Base-by-base conservation (phyloP, 2,329 filamentous ascomycete genomes). In the Shiraia bambusicola region DNA sequence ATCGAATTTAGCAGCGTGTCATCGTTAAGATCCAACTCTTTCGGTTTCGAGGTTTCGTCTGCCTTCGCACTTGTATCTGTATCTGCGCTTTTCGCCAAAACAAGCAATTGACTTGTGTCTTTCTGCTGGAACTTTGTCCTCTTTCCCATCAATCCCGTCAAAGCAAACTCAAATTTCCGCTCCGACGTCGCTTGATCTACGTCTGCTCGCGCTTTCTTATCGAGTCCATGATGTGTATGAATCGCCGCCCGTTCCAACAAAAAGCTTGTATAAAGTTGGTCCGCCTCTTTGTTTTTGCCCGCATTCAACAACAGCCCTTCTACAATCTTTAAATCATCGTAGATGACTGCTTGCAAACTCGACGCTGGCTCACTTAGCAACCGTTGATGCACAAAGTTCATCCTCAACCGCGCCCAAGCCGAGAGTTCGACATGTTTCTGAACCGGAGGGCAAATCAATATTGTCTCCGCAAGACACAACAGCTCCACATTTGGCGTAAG, bases 1-100 rank as follows among this genome's bases (percentile, higher is more conserved):
- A 98, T 92, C 3, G 83, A 81, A 65, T 98, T 93, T 2, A 97
- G 76, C 0, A 98, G 76, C 0, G 93, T 97, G 63, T 98, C 93
- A 57, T 98, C 88, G 61, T 97, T 94, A 3, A 97, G 73, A 26
- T 86, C 79, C 11, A 97, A 67, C 2, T 85, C 84, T 54, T 85
- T 79, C 0, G 90, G 89, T 30, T 69, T 72, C 2, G 70, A 69
- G 3, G 63, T 44, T 27, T 54, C 50, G 31, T 55, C 42, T 4
- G 48, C 40, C 6, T 46, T 40, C 12, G 30, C 37, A 10, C 52
- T 54, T 7, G 38, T 42, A 6, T 55, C 45, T 27, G 54, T 45
- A 3, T 37, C 70, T 10, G 74, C 75, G 63, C 91, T 96, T 65
- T 82, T 89, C 1, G 93, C 93, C 22, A 97, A 73, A 2, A 98